Percentiles rank a stretch among this genome's conserved stretches.
These are phyloP conservation scores for Aspergillus neoniger DNA, from an alignment of 2,329 filamentous ascomycete species.

Conservation along the genomic window DNA sequence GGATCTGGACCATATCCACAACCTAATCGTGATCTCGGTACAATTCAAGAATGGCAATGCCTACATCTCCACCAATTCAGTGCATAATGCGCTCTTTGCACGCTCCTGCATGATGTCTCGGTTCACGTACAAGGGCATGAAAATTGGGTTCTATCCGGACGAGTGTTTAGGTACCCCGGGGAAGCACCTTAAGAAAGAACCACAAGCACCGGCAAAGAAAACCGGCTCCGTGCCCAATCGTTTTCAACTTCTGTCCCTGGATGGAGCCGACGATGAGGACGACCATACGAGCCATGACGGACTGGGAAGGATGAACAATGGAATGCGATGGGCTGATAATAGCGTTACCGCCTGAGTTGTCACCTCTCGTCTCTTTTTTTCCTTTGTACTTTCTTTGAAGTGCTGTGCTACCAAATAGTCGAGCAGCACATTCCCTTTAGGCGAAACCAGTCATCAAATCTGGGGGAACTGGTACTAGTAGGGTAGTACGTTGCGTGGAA, in stretches of 20 bases:
- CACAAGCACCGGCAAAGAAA: slow-evolving; percentile 38
- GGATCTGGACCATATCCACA: slow-evolving; percentile 81
- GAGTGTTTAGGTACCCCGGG: slow-evolving; percentile 67
- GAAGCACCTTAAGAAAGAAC: slow-evolving; percentile 29
- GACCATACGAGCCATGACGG: slow-evolving; percentile 24
- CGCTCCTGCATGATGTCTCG: slow-evolving; percentile 72
- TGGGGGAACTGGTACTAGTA: no score
- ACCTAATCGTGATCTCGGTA: slow-evolving; percentile 69
- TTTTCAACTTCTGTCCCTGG: slow-evolving; percentile 61
- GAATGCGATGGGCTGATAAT: slow-evolving; percentile 19
- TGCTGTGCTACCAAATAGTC: background rate
- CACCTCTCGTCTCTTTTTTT: background rate
- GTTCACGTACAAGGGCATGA: slow-evolving; percentile 68
- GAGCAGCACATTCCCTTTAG: background rate
- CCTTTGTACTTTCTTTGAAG: background rate
- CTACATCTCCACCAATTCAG: slow-evolving; percentile 73
- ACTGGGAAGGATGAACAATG: slow-evolving; percentile 18
- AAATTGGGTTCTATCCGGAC: slow-evolving; percentile 70
- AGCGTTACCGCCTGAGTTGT: slow-evolving; percentile 13
- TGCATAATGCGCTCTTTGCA: slow-evolving; percentile 74
- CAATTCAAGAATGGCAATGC: slow-evolving; percentile 61
- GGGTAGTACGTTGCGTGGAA: no score
- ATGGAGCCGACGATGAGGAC: slow-evolving; percentile 44
- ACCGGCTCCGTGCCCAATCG: slow-evolving; percentile 53
- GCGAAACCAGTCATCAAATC: background rate